A percentile compares a stretch with the other conserved stretches of the same genome.
Evolutionary conservation across 2,329 filamentous ascomycete genomes (phyloP).

Genomic region (Arthrobotrys musiformis): DNA sequence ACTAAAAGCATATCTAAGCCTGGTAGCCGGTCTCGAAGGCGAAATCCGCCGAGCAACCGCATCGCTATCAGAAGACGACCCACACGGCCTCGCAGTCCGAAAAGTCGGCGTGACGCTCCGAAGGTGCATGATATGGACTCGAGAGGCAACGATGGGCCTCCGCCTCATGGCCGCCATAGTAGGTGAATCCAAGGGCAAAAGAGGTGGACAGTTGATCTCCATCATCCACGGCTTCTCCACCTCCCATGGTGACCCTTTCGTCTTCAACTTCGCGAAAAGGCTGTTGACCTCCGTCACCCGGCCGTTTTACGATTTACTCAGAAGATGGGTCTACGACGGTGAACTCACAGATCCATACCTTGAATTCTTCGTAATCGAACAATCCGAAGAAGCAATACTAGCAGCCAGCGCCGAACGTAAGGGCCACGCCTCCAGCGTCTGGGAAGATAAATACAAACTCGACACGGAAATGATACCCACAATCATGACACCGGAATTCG

Average conservation of each 20-base stretch:
- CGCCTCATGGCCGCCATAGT: slow-evolving; percentile 93
- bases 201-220: slow-evolving; percentile 90
- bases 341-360: slow-evolving; percentile 95
- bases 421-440: slow-evolving; percentile 83
- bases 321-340: slow-evolving; percentile 97
- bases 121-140: slow-evolving; percentile 94
- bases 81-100: slow-evolving; percentile 74
- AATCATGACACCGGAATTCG: slow-evolving; percentile 92
- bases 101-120: slow-evolving; percentile 94
- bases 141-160: slow-evolving; percentile 94
- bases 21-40: slow-evolving; percentile 90
- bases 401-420: slow-evolving; percentile 66
- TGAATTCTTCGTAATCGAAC: slow-evolving; percentile 94
- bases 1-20: slow-evolving; percentile 84
- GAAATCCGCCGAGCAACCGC: slow-evolving; percentile 87
- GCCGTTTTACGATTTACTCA: slow-evolving; percentile 95
- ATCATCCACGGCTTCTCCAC: slow-evolving; percentile 93
- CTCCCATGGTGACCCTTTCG: slow-evolving; percentile 93
- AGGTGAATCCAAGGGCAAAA: slow-evolving; percentile 84
- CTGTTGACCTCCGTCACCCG: slow-evolving; percentile 86
- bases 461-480: slow-evolving; percentile 87
- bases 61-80: slow-evolving; percentile 75
- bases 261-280: slow-evolving; percentile 90
- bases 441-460: slow-evolving; percentile 96
- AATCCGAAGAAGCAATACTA: slow-evolving; percentile 64